Base-by-base conservation (phyloP, 2,329 filamentous ascomycete genomes). In the Eurotiales sp. region DNA sequence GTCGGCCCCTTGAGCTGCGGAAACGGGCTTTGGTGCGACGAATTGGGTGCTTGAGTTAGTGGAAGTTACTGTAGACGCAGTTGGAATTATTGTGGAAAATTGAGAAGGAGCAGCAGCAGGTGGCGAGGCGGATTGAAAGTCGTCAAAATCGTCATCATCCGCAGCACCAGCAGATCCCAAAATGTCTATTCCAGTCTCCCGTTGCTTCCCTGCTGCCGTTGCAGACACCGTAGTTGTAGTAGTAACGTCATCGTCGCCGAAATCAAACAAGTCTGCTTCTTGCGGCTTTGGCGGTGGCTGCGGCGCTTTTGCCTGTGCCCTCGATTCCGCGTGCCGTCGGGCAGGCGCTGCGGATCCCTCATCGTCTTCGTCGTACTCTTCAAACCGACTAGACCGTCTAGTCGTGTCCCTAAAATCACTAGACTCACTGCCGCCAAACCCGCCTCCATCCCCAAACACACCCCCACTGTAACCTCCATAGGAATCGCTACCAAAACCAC, bases 301-400 rank as follows among this genome's bases (percentile, higher is more conserved):
- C 17, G 83, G 77, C 66, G 86, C 86, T 71, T 87, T 87, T 58
- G 73, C 57, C 58, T 76, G 72, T 57, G 65, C 64, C 59, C 67
- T 72, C 48, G 69, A 4, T 66, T 62, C 53, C 62, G 61, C 51
- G 67, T 59, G 50, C 77, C 73, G 65, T 77, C 82, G 51, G 5
- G 34, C 61, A 77, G 73, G 59, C 76, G 75, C 29, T 75, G 73
- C 21, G 81, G 72, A 74, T 44, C 79, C 77, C 36, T 80, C 89
- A 62, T 96, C 93, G 51, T 97, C 92, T 71, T 99, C 93, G 65
- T 99, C 91, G 64, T 99, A 99, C 71, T 96, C 93, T 61, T 97
- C 92, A 61, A 96, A 99, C 58, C 86, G 82, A 58, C 95, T 90
- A 50, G 79, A 76, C 52, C 85, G 77, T 53, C 71, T 67, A 29